Percentiles rank a stretch among this genome's conserved stretches.
These are phyloP conservation scores for Eurotiales sp. DNA, from an alignment of 2,329 filamentous ascomycete genomes.

Conservation along the genomic window DNA sequence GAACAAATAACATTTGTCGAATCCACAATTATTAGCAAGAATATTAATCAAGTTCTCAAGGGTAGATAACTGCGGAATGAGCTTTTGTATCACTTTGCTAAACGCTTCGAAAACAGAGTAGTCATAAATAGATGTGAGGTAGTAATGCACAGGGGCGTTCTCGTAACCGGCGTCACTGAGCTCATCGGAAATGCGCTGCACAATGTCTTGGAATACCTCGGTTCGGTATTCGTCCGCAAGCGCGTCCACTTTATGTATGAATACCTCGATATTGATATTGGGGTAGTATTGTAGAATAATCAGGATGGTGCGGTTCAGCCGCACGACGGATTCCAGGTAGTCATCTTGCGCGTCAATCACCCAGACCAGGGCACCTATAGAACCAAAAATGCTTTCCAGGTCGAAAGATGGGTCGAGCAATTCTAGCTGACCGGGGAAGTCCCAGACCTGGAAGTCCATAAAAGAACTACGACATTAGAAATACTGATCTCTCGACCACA, in stretches of 20 bases:
- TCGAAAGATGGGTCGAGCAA: conserved; percentile 88
- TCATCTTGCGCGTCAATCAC: conserved; percentile 98
- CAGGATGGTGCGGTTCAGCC: conserved; percentile 83
- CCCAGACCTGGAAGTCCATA: conserved; percentile 99
- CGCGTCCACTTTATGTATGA: conserved; percentile 99
- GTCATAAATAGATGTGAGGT: conserved; percentile 97
- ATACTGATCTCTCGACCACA: background rate
- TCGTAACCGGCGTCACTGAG: conserved; percentile 89
- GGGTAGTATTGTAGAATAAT: conserved; percentile 85
- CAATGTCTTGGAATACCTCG: conserved; percentile 94
- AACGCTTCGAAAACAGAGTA: conserved; percentile 98
- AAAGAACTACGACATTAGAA: conserved; percentile 65
- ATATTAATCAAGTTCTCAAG: conserved; percentile 93
- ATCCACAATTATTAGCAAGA: conserved; percentile 85
- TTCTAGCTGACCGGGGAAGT: conserved; percentile 92
- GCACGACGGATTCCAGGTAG: conserved; percentile 84
- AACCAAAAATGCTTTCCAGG: conserved; percentile 88
- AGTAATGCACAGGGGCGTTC: conserved; percentile 89
- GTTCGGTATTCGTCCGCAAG: conserved; percentile 93
- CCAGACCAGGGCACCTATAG: conserved; percentile 93
- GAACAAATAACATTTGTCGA: conserved; percentile 97
- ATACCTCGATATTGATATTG: conserved; percentile 94
- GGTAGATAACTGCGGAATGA: conserved; percentile 88
- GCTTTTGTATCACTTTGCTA: conserved; percentile 95
- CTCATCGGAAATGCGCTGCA: conserved; percentile 93